Conservation (phyloP, 2,329 filamentous ascomycete species). For the Pseudophaeomoniella oleicola region DNA sequence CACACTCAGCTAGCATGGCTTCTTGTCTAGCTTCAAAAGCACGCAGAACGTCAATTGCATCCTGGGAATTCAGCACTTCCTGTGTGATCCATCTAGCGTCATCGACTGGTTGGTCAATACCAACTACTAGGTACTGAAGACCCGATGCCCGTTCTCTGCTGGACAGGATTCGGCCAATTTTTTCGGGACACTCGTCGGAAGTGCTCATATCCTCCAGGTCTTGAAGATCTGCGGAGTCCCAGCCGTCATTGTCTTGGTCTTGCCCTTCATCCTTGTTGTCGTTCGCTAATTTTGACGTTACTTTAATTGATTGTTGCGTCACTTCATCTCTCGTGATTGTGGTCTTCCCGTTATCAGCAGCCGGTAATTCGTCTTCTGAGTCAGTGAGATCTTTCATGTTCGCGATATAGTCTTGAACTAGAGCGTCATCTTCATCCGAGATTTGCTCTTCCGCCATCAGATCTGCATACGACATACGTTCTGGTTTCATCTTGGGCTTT, state of each 20-base stretch:
- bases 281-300: neutral
- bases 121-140: conserved; percentile 37
- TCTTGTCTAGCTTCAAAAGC: conserved; percentile 19
- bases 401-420: conserved; percentile 53
- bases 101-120: conserved; percentile 26
- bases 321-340: too few species aligned
- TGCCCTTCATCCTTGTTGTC: neutral
- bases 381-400: conserved; percentile 16
- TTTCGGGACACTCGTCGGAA: conserved; percentile 29
- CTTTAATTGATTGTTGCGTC: conserved; percentile 1
- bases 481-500: neutral
- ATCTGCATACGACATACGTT: neutral
- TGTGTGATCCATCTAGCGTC: conserved; percentile 35
- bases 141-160: conserved; percentile 30
- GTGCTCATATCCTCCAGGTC: conserved; percentile 37
- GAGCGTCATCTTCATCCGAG: conserved; percentile 35
- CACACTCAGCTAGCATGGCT: conserved; percentile 9
- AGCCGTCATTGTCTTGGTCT: conserved; percentile 13
- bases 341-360: too few species aligned
- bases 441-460: conserved; percentile 4
- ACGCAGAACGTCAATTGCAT: conserved; percentile 15
- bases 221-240: conserved; percentile 29
- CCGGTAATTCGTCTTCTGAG: conserved; percentile 7
- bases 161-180: conserved; percentile 27
- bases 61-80: conserved; percentile 16